These are phyloP conservation scores for Adiantum capillusveneris DNA, from an alignment of 75 land plant species.

Conservation along the genomic window DNA sequence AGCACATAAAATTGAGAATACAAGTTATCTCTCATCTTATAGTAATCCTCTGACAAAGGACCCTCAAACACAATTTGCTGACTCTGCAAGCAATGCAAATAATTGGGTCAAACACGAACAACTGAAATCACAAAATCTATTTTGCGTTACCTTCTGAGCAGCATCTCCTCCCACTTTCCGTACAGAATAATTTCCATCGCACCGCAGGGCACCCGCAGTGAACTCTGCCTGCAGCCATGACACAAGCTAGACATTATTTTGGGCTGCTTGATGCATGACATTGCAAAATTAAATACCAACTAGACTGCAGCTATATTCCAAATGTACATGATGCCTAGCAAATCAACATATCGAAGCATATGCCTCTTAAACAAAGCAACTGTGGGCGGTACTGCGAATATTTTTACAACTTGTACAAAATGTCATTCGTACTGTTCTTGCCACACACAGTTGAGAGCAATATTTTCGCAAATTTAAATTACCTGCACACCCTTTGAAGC, in stretches of 20 bases:
- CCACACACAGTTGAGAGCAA: too few relatives aligned
- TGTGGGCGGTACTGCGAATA: too few relatives aligned
- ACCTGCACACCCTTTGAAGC: constrained; percentile 86
- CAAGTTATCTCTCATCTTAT: constrained; percentile 68
- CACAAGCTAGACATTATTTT: background rate
- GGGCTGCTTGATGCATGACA: background rate
- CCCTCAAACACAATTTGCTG: constrained; percentile 95
- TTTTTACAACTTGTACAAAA: too few relatives aligned
- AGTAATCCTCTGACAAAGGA: constrained; percentile 83
- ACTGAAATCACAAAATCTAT: background rate
- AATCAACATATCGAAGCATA: too few relatives aligned
- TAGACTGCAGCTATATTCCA: too few relatives aligned
- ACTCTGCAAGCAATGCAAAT: constrained; percentile 30
- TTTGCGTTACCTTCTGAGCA: constrained; percentile 41
- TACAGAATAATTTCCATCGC: constrained; percentile 75
- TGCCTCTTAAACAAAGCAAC: too few relatives aligned
- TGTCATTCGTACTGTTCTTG: too few relatives aligned
- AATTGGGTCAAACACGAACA: too few relatives aligned
- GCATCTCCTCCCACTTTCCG: constrained; percentile 64
- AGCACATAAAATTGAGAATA: constrained; percentile 88
- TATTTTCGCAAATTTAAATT: too few relatives aligned
- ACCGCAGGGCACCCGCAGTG: constrained; percentile 74
- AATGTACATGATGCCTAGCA: too few relatives aligned
- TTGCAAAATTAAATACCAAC: constrained; percentile 6
- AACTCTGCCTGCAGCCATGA: constrained; percentile 62